Percentiles rank a stretch among this genome's conserved stretches.
phyloP scores from a whole-genome alignment of 257 asterid genomes.

The Perilla frutescens region DNA sequence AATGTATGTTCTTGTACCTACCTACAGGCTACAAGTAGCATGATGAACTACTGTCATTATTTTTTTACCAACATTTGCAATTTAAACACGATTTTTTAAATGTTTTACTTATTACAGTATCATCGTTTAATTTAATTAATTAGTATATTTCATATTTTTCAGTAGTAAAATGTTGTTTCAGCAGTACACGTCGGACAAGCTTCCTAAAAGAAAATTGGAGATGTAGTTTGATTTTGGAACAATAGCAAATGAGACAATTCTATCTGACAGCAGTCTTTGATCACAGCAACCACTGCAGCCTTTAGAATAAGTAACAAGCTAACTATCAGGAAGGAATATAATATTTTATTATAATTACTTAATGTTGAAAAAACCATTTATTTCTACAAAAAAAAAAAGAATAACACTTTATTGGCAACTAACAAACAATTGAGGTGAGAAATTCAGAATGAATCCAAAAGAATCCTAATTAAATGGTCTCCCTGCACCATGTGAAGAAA shows the following conservation, averaged over 20 bases:
- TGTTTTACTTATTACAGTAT: no score
- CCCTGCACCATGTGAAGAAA: constrained; percentile 32
- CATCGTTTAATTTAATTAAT: no score
- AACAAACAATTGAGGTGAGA: constrained; percentile 43
- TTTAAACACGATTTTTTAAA: no score
- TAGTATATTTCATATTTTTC: no score
- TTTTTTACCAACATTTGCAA: not conserved
- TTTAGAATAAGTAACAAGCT: not conserved
- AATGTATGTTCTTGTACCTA: not conserved
- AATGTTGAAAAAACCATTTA: not conserved
- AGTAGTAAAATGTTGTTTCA: no score
- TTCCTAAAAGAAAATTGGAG: no score
- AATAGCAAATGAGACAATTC: no score
- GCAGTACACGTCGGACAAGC: no score
- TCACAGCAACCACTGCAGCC: not conserved
- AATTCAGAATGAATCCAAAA: constrained; percentile 58
- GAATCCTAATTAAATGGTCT: constrained; percentile 40
- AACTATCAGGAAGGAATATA: not conserved
- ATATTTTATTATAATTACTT: not conserved
- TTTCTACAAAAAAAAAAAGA: constrained; percentile 31
- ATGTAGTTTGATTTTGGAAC: no score
- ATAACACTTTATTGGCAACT: constrained; percentile 44
- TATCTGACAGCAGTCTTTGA: no score
- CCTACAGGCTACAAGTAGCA: not conserved
- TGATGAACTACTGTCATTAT: not conserved